Evolutionary conservation across 2,329 filamentous ascomycete genomes (phyloP).

Genomic region (Blumeria hordei): DNA sequence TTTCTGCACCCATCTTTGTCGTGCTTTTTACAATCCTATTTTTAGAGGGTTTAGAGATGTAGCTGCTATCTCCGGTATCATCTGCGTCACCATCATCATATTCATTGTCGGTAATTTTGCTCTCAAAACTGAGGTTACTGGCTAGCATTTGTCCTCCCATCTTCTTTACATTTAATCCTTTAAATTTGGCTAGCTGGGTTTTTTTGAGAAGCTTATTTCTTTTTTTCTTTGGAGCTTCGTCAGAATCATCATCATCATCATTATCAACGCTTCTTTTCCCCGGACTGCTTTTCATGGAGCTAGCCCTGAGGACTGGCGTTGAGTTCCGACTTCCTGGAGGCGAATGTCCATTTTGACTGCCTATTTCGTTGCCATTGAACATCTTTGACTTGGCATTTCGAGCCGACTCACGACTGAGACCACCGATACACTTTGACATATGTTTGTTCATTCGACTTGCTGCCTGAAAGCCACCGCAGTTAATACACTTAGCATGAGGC

Average conservation of each 20-base stretch:
- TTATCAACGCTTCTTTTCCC: conserved; percentile 13
- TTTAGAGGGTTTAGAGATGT: conserved; percentile 2
- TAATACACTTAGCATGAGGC: conserved; percentile 40
- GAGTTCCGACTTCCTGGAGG: conserved; percentile 38
- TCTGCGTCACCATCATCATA: conserved; percentile 8
- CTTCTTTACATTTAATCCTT: conserved; percentile 5
- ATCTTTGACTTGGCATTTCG: conserved; percentile 38
- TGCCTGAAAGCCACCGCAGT: conserved; percentile 40
- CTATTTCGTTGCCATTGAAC: conserved; percentile 26
- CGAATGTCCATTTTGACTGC: conserved; percentile 28
- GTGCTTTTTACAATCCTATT: neutral
- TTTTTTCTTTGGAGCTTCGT: conserved; percentile 12
- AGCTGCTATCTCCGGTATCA: conserved; percentile 12
- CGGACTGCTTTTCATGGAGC: conserved; percentile 8
- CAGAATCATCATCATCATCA: conserved; percentile 13
- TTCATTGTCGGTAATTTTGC: conserved; percentile 5
- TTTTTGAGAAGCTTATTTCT: conserved; percentile 13
- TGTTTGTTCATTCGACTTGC: conserved; percentile 42
- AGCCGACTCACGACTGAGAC: conserved; percentile 37
- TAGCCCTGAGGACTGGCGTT: conserved; percentile 25
- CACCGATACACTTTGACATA: conserved; percentile 43
- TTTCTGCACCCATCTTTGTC: neutral
- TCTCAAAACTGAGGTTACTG: conserved; percentile 7
- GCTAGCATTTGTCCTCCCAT: conserved; percentile 4
- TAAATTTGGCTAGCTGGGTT: conserved; percentile 7